Conservation (phyloP, 495 filamentous ascomycete genomes). For the Talaromyces thailandensis region DNA sequence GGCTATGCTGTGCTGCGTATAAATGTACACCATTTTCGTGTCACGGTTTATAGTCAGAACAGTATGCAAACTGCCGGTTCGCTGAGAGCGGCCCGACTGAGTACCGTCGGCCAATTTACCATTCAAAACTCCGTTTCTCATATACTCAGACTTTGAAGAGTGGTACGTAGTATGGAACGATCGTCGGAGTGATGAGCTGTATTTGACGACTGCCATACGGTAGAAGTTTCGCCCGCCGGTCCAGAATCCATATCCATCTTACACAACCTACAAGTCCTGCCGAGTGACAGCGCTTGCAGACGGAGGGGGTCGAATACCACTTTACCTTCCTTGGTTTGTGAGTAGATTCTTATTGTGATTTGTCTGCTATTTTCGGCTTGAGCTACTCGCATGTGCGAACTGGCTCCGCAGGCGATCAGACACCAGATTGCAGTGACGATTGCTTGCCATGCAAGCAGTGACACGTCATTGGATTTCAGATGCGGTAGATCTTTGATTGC, state of each 20-base stretch:
- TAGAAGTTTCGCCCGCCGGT: constrained; percentile 31
- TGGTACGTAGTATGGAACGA: constrained; percentile 9
- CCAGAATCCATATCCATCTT: constrained; percentile 50
- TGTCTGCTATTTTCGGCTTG: no score
- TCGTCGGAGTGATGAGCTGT: constrained; percentile 4
- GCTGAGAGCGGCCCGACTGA: constrained; percentile 50
- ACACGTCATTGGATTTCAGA: background rate
- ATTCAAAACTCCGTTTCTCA: constrained; percentile 50
- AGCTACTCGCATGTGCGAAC: constrained; percentile 21
- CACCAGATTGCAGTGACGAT: background rate
- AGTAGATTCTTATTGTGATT: background rate
- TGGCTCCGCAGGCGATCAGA: background rate
- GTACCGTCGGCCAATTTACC: constrained; percentile 47
- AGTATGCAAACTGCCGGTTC: constrained; percentile 57
- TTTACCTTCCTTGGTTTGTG: constrained; percentile 39
- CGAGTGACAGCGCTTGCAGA: constrained; percentile 43
- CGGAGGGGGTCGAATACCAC: constrained; percentile 46
- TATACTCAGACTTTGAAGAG: constrained; percentile 14
- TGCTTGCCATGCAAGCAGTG: background rate
- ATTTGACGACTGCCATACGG: constrained; percentile 12
- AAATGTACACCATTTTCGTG: constrained; percentile 42
- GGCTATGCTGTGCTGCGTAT: background rate
- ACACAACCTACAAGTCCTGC: constrained; percentile 47
- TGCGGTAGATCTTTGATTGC: background rate
- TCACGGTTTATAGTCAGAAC: constrained; percentile 54